Evolutionary conservation across 305 asterid genomes (phyloP), one percentile per base, ranked within the genome.

Genomic region (Galium porrigens): DNA sequence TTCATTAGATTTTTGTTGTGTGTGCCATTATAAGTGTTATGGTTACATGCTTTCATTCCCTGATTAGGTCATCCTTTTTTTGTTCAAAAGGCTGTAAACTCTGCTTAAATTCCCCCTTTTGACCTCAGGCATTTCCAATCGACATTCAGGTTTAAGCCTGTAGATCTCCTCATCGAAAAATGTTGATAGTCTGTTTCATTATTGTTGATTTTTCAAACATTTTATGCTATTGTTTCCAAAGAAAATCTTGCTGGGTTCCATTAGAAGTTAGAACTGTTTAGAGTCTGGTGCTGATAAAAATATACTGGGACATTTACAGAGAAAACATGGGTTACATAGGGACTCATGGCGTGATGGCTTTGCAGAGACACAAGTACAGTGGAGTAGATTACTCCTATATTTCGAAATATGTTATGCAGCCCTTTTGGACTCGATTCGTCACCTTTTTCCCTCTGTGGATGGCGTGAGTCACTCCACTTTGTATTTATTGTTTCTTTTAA

Each of bases 361-460:
- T 87, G 76, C 94, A 83, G 72, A 80, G 86, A 70, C 79, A 89
- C 87, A 89, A 87, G 71, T 87, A 89, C 81, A 87, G 96, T 61
- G 97, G 94, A 60, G 94, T 81, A 58, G 95, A 86, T 85, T 86
- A 87, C 80, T 85, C 95, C 0, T 77, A 73, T 25, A 63, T 89
- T 61, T 84, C 97, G n/a, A 90, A 90, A 79, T 90, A 88, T 69
- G 79, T 88, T 37, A 65, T 90, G 88, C 95, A 90, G 78, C 97
- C 97, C 46, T 90, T 86, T 63, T 90, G 97, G 97, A 72, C 81
- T 32, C 88, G 89, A 63, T 88, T 73, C 68, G 96, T 90, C 71
- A 69, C 76, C 67, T 82, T 88, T 76, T 90, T 90, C 78, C 97
- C 97, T 32, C 95, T 90, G 70, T 90, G 97, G 97, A 86, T 90